Conservation (phyloP, 176 grass and related monocot genomes). For the Luzula sylvatica region DNA sequence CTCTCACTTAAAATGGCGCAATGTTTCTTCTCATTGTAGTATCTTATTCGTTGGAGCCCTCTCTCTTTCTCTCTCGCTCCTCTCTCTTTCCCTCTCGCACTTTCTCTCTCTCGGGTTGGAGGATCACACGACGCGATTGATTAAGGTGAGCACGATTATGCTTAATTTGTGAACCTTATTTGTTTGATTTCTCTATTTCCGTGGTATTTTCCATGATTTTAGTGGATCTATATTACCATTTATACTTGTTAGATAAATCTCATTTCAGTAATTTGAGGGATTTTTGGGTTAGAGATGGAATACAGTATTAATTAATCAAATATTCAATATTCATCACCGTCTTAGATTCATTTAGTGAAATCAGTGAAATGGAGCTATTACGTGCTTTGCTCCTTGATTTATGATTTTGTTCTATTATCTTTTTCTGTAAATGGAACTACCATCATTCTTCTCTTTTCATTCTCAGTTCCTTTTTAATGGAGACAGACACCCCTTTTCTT, state of each 20-base stretch:
- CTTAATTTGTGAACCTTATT: background rate
- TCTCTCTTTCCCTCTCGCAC: conserved; percentile 9
- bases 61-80: conserved; percentile 22
- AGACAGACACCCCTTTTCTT: background rate
- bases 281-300: background rate
- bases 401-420: background rate
- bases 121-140: background rate
- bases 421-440: background rate
- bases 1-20: conserved; percentile 21
- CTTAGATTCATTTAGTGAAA: conserved; percentile 2
- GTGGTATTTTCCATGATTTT: too few relatives aligned
- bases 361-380: background rate
- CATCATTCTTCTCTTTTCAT: conserved; percentile 1
- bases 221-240: too few relatives aligned
- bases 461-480: background rate
- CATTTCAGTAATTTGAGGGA: background rate
- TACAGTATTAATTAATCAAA: background rate
- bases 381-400: too few relatives aligned
- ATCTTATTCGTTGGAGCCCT: conserved; percentile 5
- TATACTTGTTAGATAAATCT: too few relatives aligned
- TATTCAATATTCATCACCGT: conserved; percentile 2
- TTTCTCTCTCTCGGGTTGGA: background rate
- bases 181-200: background rate
- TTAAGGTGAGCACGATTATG: conserved; percentile 13
- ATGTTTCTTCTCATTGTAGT: background rate